Percentiles rank a stretch among this genome's conserved stretches.
phyloP scores from a whole-genome alignment of 1,284 basidiomycete genomes.

The Ganoderma lucidum region DNA sequence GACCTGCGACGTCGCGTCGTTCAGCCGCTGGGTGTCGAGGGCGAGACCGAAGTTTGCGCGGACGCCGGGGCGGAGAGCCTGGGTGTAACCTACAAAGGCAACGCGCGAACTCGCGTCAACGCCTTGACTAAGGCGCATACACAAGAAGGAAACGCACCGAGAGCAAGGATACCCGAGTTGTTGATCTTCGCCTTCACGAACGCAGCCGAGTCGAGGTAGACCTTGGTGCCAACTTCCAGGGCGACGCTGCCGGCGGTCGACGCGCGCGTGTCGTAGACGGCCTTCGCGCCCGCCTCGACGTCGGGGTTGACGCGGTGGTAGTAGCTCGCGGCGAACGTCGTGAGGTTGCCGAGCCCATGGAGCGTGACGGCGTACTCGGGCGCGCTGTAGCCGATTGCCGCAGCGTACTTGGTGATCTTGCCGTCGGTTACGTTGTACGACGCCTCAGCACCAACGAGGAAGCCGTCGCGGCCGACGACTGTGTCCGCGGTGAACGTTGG shows the following conservation, averaged over 20 bases:
- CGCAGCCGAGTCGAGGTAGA: conserved; percentile 90
- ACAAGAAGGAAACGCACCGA: conserved; percentile 56
- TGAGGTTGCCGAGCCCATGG: conserved; percentile 95
- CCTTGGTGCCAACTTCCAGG: conserved; percentile 97
- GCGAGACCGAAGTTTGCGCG: conserved; percentile 94
- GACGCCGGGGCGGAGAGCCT: conserved; percentile 94
- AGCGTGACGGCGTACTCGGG: conserved; percentile 97
- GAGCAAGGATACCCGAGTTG: conserved; percentile 90
- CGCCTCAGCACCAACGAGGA: conserved; percentile 96
- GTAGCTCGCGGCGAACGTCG: conserved; percentile 95
- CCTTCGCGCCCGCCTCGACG: conserved; percentile 98
- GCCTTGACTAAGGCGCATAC: conserved; percentile 10
- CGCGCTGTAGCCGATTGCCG: conserved; percentile 94
- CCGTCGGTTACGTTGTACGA: conserved; percentile 97
- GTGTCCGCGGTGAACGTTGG: conserved; percentile 97
- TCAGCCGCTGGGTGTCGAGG: conserved; percentile 89
- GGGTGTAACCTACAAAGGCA: conserved; percentile 80
- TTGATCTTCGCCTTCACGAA: conserved; percentile 99
- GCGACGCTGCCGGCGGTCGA: conserved; percentile 74
- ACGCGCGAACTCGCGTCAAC: neutral
- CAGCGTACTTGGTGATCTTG: conserved; percentile 91
- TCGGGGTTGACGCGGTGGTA: conserved; percentile 97
- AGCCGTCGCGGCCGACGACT: conserved; percentile 96
- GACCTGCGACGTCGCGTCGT: conserved; percentile 68
- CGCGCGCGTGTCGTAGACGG: conserved; percentile 95